Conservation (phyloP, 2,329 filamentous ascomycete species). For the Metarhizium album region DNA sequence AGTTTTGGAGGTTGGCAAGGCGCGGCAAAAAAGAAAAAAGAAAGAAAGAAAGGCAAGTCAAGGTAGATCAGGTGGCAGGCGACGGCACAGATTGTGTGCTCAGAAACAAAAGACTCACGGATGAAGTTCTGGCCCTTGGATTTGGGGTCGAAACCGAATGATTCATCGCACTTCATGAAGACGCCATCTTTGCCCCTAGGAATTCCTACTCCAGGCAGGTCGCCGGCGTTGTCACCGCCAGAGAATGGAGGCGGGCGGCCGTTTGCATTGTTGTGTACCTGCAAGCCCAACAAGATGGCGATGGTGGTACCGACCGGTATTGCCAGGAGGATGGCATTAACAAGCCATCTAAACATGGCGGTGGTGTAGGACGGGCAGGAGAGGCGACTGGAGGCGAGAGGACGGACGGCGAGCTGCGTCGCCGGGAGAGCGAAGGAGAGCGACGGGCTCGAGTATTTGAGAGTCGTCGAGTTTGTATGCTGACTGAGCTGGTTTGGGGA, state of each 20-base stretch:
- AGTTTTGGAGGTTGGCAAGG: neutral
- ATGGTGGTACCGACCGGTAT: slow-evolving; percentile 39
- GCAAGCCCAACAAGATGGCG: slow-evolving; percentile 37
- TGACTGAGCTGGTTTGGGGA: no score
- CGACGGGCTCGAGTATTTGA: neutral
- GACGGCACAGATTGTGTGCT: neutral
- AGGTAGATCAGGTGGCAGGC: no score
- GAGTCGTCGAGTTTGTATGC: neutral
- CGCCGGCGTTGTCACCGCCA: slow-evolving; percentile 12
- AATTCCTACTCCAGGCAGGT: slow-evolving; percentile 3
- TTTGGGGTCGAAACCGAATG: slow-evolving; percentile 33
- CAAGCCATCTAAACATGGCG: slow-evolving; percentile 32
- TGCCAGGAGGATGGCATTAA: slow-evolving; percentile 38
- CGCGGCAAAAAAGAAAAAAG: no score
- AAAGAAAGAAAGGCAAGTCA: no score
- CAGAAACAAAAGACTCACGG: slow-evolving; percentile 25
- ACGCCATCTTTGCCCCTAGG: slow-evolving; percentile 23
- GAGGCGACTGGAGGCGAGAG: neutral
- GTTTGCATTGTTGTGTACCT: slow-evolving; percentile 29
- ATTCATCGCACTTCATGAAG: slow-evolving; percentile 29
- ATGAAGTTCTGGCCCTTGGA: slow-evolving; percentile 34
- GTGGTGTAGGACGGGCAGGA: neutral
- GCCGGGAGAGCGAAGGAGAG: no score
- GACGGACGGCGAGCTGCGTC: neutral
- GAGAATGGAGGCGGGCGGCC: slow-evolving; percentile 34